A percentile compares a stretch with the other conserved stretches of the same genome.
phyloP scores from a whole-genome alignment of 768 basidiomycete species.

The Collybia sordida region DNA sequence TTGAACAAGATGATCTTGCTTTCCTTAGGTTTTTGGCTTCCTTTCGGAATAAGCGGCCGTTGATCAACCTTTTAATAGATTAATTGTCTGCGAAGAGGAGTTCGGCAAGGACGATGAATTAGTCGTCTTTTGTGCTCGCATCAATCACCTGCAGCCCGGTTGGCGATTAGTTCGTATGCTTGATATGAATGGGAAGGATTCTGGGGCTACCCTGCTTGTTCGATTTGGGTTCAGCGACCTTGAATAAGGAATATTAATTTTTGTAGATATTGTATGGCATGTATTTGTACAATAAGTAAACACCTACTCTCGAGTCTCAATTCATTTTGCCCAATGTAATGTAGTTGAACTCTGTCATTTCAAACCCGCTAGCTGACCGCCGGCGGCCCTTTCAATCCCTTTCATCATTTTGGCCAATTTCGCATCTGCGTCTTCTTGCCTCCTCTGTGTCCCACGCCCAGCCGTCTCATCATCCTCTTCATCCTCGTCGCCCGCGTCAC shows the following conservation, averaged over 20 bases:
- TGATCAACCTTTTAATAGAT: slow-evolving; percentile 17
- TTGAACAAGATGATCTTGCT: slow-evolving; percentile 47
- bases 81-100: slow-evolving; percentile 38
- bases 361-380: slow-evolving; percentile 49
- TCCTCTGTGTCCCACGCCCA: slow-evolving; percentile 4
- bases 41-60: not conserved
- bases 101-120: slow-evolving; percentile 44
- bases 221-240: slow-evolving; percentile 22
- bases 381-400: slow-evolving; percentile 64
- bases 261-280: not conserved
- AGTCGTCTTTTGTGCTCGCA: slow-evolving; percentile 53
- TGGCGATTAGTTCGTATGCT: slow-evolving; percentile 53
- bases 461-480: slow-evolving; percentile 25
- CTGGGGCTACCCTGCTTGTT: slow-evolving; percentile 36
- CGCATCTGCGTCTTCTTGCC: slow-evolving; percentile 29
- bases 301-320: not conserved
- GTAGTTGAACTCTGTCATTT: slow-evolving; percentile 17
- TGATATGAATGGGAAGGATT: slow-evolving; percentile 48
- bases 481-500: slow-evolving; percentile 32
- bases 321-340: not conserved
- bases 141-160: slow-evolving; percentile 44
- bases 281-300: not conserved
- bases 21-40: slow-evolving; percentile 45
- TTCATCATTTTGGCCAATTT: slow-evolving; percentile 45
- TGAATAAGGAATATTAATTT: not conserved